These are phyloP conservation scores for Ophiostoma sp. DNA, from an alignment of 2,329 filamentous ascomycete species.

Conservation along the genomic window DNA sequence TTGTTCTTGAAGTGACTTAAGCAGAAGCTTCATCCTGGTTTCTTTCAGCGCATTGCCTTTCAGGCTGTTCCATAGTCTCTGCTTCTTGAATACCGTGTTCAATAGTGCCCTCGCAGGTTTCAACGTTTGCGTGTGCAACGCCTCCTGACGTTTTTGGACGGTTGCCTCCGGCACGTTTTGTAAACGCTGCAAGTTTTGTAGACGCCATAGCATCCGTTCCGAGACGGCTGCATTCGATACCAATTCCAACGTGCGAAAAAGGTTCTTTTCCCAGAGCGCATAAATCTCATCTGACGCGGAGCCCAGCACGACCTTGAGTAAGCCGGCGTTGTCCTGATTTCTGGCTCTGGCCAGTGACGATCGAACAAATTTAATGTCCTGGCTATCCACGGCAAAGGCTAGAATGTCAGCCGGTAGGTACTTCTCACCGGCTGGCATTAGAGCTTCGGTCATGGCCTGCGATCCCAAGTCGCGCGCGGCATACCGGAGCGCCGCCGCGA, in stretches of 20 bases:
- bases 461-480: not conserved
- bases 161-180: too few species aligned
- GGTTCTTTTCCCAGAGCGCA: not conserved
- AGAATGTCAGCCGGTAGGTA: not conserved
- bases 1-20: not conserved
- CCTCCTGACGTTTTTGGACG: too few species aligned
- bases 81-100: not conserved
- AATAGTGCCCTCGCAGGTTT: not conserved
- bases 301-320: not conserved
- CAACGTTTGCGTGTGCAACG: too few species aligned
- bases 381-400: not conserved
- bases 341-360: not conserved
- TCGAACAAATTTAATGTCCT: not conserved
- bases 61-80: not conserved
- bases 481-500: not conserved
- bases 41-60: not conserved
- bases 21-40: not conserved
- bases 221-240: not conserved
- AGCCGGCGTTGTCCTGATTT: not conserved
- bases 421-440: not conserved
- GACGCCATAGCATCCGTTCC: not conserved
- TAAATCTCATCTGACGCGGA: conserved; percentile 1
- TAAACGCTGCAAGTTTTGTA: too few species aligned
- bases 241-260: not conserved
- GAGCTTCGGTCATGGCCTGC: not conserved